Base-by-base conservation (phyloP, 352 stramenopile species). In the Peronospora belbahrii region DNA sequence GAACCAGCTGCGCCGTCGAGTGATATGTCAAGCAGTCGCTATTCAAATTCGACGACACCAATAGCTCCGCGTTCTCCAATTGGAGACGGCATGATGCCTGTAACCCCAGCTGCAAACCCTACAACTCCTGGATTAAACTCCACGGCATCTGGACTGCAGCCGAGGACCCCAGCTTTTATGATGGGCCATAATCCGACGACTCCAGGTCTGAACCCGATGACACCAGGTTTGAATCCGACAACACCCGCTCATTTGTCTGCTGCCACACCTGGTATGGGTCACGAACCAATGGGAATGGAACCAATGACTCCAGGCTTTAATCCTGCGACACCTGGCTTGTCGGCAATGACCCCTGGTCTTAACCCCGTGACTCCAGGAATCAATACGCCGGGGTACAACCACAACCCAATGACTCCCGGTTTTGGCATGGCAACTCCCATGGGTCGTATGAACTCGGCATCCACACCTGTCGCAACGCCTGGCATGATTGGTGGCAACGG, bases 241-340 rank as follows among this genome's bases (percentile, higher is more conserved):
- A 88, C 77, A 11, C 79, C 81, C 17, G 74, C 74, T 20, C 71
- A 84, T 45, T 61, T 91, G 53, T 79, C 75, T 32, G 67, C 78
- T 37, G 70, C 74, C 15, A 92, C 78, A 8, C 77, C 80, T 42
- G 81, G 78, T 23, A 74, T 88, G 56, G 64, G 66, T 3, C 74
- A 74, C 43, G 70, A 86, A 14, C 65, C 77, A 49, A 75, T 77
- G 38, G 72, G 67, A 37, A 88, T 90, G 73, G 78, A 94, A 45
- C 83, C 83, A 11, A 92, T 88, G 77, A 94, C 83, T 34, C 83
- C 83, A 25, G 83, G 83, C 1, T 91, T 94, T 44, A 89, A 89
- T 42, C 80, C 78, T n/a, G 88, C 83, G 23, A 90, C 81, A 2
- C 81, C 81, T 18, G 78, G 81, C 8, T 56, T 90, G 40, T 82